Evolutionary conservation across 768 basidiomycete genomes (phyloP).

Genomic region (Coprinellus micaceus): DNA sequence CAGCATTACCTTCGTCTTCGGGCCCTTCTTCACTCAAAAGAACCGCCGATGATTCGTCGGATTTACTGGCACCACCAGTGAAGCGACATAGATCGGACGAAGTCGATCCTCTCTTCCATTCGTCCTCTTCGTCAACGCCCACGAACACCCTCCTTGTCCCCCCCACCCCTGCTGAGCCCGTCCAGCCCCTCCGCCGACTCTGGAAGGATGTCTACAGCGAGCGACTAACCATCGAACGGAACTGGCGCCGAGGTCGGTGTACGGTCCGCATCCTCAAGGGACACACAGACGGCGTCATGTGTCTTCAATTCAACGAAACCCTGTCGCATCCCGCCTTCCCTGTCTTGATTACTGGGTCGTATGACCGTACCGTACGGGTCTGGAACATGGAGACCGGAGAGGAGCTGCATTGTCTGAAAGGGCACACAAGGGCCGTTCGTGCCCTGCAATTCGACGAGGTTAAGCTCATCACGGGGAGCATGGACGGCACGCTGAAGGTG

Average conservation of each 20-base stretch:
- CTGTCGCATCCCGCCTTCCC: slow-evolving; percentile 82
- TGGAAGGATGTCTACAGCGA: slow-evolving; percentile 99
- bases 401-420: slow-evolving; percentile 77
- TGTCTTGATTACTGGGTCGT: slow-evolving; percentile 95
- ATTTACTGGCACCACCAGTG: slow-evolving; percentile 29
- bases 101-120: slow-evolving; percentile 13
- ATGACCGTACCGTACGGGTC: slow-evolving; percentile 89
- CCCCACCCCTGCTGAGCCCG: slow-evolving; percentile 30
- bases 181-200: slow-evolving; percentile 64
- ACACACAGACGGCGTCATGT: slow-evolving; percentile 96
- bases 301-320: slow-evolving; percentile 89
- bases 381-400: slow-evolving; percentile 96
- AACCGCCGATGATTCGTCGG: slow-evolving; percentile 27
- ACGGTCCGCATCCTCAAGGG: slow-evolving; percentile 83
- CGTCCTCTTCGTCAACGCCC: slow-evolving; percentile 11
- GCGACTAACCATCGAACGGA: slow-evolving; percentile 91
- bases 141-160: slow-evolving; percentile 14
- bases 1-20: too few relatives aligned
- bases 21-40: slow-evolving; percentile 27
- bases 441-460: slow-evolving; percentile 94
- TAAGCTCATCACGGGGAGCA: slow-evolving; percentile 92
- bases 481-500: slow-evolving; percentile 93
- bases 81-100: slow-evolving; percentile 51
- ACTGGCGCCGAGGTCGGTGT: slow-evolving; percentile 94
- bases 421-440: slow-evolving; percentile 89